Evolutionary conservation across 306 rosid genomes (phyloP), one percentile per base, ranked within the genome.

Genomic region (Trifolium subterraneum): DNA sequence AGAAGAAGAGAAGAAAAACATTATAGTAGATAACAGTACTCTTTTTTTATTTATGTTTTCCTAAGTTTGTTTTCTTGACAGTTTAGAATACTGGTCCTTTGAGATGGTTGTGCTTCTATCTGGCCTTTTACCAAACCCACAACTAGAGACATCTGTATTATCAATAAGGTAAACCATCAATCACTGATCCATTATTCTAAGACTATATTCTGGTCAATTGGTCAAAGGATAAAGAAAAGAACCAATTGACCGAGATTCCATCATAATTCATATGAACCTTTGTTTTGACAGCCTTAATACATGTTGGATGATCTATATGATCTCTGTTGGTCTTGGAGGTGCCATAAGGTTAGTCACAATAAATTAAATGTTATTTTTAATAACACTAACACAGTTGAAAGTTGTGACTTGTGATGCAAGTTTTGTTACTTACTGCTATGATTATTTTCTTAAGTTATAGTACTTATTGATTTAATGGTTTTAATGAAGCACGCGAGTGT

Each of bases 31-130:
- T 8, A 2, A 16, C n/a, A n/a, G n/a, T 20, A 52, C 13, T 48
- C 7, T 12, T 15, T 19, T 79, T 39, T 36, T 5, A 8, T 13
- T 63, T 41, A 20, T 16, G 52, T 36, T 48, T 10, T 52, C 25
- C 10, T 25, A 29, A 10, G 3, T 33, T 6, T 62, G 67, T 62
- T 45, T 55, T 16, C 13, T 64, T 68, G 65, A 71, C 88, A 89
- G 93, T 60, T 83, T 89, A 0, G 88, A 89, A 39, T 83, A 81
- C 39, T 89, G 86, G 88, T 79, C 81, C 12, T 89, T 87, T 15
- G 93, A 86, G 79, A 84, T 86, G 90, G 88, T 87, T 77, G 90
- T 89, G 77, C 89, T 79, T 62, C 81, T 89, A n/a, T 85, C 93
- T 0, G 89, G 91, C 45, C 91, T 89, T 54, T 72, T 89, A 22